Base-by-base conservation (phyloP, 441 rosid species). In the Pelargonium exstipulatum region DNA sequence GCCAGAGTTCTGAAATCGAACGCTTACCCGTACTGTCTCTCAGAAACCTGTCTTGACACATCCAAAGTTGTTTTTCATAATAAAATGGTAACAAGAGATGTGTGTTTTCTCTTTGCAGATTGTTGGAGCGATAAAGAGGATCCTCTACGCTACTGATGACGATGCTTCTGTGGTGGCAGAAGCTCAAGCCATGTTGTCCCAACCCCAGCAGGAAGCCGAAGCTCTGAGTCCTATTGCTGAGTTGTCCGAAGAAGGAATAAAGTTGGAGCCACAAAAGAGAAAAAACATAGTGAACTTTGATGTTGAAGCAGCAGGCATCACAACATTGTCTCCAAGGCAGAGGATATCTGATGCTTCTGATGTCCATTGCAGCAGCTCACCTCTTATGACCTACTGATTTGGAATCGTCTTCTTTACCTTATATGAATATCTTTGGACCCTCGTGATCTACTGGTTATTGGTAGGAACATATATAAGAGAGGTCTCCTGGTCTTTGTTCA, bases 361-460 rank as follows among this genome's bases (percentile, higher is more conserved):
- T 83, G 99, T 95, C 71, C 92, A 79, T 75, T 85, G 86, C 82
- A 87, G 86, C 76, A 92, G 88, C 77, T 91, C 98, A 75, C 92
- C 97, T 74, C 93, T 95, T 63, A 83, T 87, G 88, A 90, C 92
- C 58, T 91, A 69, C 81, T 91, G 87, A 91, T 63, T 18, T 9
- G 62, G 35, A 32, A 32, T 32, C 2, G 35, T 3, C 20, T 55
- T 55, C 4, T 18, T 55, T 55, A 24, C 29, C 62, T 24, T 24
- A 53, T 17, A 55, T 17, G 12, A 17, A 55, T 17, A 9, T 55
- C 62, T 18, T 8, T 17, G 12, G 62, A 55, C 16, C 29, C 29
- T 24, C 29, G 1, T 24, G 29, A 24, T 24, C 29, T 24, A 24
- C 29, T 24, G 29, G 29, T 24, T 24, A 24, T 24, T 1, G 29